Conservation (phyloP, 257 asterid species). For the Osmanthus fragrans region DNA sequence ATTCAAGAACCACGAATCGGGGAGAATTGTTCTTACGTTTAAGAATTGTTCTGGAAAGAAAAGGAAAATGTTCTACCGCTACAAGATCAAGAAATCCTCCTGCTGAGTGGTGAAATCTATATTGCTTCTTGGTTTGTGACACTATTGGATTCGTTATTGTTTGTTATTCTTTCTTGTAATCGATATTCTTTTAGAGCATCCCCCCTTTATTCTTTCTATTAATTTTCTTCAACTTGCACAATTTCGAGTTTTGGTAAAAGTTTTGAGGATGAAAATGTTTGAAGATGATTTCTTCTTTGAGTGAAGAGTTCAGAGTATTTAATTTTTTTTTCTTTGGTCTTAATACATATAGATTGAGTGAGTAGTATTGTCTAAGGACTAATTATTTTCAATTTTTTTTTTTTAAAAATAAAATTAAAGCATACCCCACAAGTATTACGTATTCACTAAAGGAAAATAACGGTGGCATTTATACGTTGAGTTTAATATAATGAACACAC, state of each 20-base stretch:
- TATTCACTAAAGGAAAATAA: too few species aligned
- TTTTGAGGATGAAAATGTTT: not conserved
- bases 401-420: too few species aligned
- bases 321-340: too few species aligned
- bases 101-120: slow-evolving; percentile 24
- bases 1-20: slow-evolving; percentile 68
- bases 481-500: too few species aligned
- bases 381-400: too few species aligned
- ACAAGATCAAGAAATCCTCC: slow-evolving; percentile 59
- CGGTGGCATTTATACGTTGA: too few species aligned
- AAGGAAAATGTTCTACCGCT: slow-evolving; percentile 61
- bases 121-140: not conserved
- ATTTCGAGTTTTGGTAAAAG: not conserved
- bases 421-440: too few species aligned
- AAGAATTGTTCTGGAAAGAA: slow-evolving; percentile 65
- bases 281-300: not conserved
- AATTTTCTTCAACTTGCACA: not conserved
- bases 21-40: slow-evolving; percentile 59
- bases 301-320: not conserved
- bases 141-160: not conserved
- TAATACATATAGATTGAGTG: too few species aligned
- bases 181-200: not conserved
- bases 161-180: not conserved
- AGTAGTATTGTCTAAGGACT: too few species aligned
- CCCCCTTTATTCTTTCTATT: not conserved